Evolutionary conservation across 257 asterid species (phyloP).

Genomic region (Primulina tabacum): DNA sequence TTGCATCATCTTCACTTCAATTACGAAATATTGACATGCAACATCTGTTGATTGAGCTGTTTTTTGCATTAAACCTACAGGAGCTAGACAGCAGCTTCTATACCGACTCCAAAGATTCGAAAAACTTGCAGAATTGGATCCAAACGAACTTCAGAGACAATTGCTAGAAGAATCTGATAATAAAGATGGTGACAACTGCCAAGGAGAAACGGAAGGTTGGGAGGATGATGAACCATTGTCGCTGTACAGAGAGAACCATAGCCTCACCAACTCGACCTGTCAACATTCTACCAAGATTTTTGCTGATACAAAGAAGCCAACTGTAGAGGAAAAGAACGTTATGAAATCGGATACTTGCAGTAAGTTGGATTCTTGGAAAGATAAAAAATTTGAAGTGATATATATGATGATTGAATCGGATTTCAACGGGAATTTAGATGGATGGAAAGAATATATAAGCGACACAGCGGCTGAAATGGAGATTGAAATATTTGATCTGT

Average conservation of each 20-base stretch:
- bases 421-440: conserved; percentile 34
- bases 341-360: conserved; percentile 38
- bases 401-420: conserved; percentile 66
- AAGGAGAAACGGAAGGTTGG: conserved; percentile 21
- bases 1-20: neutral
- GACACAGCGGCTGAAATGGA: conserved; percentile 51
- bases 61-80: conserved; percentile 31
- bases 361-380: conserved; percentile 50
- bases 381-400: conserved; percentile 43
- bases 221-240: conserved; percentile 26
- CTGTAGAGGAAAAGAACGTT: conserved; percentile 43
- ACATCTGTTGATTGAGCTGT: neutral
- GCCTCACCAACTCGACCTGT: conserved; percentile 26
- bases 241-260: conserved; percentile 21
- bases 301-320: conserved; percentile 52
- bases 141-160: conserved; percentile 72
- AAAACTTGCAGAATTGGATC: conserved; percentile 72
- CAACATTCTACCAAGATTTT: conserved; percentile 26
- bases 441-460: conserved; percentile 42
- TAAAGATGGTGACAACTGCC: conserved; percentile 24
- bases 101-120: conserved; percentile 70
- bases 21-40: neutral
- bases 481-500: conserved; percentile 32
- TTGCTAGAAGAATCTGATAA: conserved; percentile 49
- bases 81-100: conserved; percentile 76